phyloP scores from a whole-genome alignment of 345 rosid species.

The Camelina hispida region DNA sequence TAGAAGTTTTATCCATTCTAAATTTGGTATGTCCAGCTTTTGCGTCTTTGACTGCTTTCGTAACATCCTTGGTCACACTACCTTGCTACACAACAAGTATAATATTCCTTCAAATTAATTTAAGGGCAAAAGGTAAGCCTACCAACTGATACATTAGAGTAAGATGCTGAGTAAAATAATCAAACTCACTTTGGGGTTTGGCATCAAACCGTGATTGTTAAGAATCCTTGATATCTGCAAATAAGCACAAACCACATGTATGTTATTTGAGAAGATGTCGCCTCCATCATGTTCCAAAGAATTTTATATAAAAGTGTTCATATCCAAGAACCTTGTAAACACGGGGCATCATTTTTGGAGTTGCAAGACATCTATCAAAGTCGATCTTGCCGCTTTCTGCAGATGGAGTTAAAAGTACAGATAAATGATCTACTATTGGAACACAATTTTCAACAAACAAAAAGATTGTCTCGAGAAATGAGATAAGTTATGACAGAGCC shows the following conservation, averaged over 20 bases:
- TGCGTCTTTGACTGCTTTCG: slow-evolving; percentile 79
- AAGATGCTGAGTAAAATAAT: slow-evolving; percentile 11
- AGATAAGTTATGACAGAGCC: slow-evolving; percentile 20
- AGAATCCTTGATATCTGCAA: slow-evolving; percentile 86
- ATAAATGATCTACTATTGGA: slow-evolving; percentile 4
- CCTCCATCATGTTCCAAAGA: slow-evolving; percentile 16
- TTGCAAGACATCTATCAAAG: slow-evolving; percentile 82
- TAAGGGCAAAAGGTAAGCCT: slow-evolving; percentile 4
- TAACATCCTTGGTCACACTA: slow-evolving; percentile 74
- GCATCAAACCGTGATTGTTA: slow-evolving; percentile 87
- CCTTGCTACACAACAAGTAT: slow-evolving; percentile 71
- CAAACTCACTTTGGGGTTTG: slow-evolving; percentile 75
- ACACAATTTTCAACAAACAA: not conserved
- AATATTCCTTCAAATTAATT: slow-evolving; percentile 17
- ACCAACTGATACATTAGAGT: not conserved
- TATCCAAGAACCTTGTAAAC: slow-evolving; percentile 69
- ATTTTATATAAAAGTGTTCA: not conserved
- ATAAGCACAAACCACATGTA: slow-evolving; percentile 7
- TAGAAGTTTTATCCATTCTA: slow-evolving; percentile 91
- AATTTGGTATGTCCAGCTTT: slow-evolving; percentile 76
- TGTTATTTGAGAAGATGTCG: slow-evolving; percentile 3
- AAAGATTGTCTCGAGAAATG: not conserved
- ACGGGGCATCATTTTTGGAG: slow-evolving; percentile 74
- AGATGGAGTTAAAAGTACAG: slow-evolving; percentile 17
- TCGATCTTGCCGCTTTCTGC: slow-evolving; percentile 84